Conservation (phyloP, 306 rosid species). For the Cicer bijugum region DNA sequence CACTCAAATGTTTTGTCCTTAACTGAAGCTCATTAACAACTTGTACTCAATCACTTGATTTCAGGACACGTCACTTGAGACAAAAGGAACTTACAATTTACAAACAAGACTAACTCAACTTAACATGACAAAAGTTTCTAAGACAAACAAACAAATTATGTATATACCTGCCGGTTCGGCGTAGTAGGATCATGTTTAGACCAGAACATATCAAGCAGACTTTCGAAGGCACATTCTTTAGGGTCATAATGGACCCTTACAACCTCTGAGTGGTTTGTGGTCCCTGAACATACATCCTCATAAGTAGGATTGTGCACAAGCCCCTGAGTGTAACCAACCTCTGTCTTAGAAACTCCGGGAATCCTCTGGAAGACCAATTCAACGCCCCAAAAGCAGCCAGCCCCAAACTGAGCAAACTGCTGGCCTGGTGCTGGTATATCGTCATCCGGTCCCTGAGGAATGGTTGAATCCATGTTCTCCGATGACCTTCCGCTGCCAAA, state of each 20-base stretch:
- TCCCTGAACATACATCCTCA: conserved; percentile 84
- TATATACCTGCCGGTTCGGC: conserved; percentile 79
- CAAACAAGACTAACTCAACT: conserved; percentile 38
- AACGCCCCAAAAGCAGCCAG: conserved; percentile 98
- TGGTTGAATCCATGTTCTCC: conserved; percentile 64
- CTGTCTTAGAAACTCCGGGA: conserved; percentile 82
- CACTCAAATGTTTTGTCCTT: no score
- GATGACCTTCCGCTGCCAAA: conserved; percentile 62
- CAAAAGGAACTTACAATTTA: background rate
- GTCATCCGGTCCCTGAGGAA: conserved; percentile 81
- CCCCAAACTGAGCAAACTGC: conserved; percentile 89
- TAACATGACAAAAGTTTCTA: conserved; percentile 3
- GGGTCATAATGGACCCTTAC: conserved; percentile 90
- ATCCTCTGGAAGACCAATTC: conserved; percentile 88
- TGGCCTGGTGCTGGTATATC: conserved; percentile 81
- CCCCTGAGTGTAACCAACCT: conserved; percentile 90
- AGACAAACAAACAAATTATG: background rate
- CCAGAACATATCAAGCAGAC: conserved; percentile 82
- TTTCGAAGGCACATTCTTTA: conserved; percentile 63
- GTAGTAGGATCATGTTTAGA: conserved; percentile 88
- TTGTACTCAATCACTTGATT: no score
- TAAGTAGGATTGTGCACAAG: conserved; percentile 71
- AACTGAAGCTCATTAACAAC: no score
- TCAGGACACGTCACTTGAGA: background rate
- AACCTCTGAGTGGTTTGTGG: conserved; percentile 73